Evolutionary conservation across 306 rosid genomes (phyloP).

Genomic region (Gastrolobium bilobum): DNA sequence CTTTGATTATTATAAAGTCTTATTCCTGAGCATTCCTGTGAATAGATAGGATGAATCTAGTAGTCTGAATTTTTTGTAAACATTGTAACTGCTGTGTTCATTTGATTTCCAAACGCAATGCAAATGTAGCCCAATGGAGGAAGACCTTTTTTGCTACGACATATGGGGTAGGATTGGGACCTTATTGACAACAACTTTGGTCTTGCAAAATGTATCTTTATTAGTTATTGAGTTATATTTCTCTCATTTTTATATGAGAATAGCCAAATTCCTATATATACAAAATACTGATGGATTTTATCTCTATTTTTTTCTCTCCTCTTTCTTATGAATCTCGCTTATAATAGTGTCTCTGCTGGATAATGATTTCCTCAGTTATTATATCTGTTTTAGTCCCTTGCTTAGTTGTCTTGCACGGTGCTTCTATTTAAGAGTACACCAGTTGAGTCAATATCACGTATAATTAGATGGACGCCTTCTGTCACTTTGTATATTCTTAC

Average conservation of each 20-base stretch:
- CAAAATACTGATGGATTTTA: too few relatives aligned
- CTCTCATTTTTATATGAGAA: too few relatives aligned
- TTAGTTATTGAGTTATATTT: not conserved
- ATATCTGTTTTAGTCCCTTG: not conserved
- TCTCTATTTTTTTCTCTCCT: too few relatives aligned
- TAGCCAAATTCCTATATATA: too few relatives aligned
- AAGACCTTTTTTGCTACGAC: too few relatives aligned
- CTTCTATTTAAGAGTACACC: not conserved
- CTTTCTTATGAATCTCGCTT: too few relatives aligned
- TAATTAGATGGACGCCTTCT: not conserved
- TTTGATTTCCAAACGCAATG: not conserved
- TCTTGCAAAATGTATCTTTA: not conserved
- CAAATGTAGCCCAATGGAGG: not conserved
- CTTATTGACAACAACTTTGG: not conserved
- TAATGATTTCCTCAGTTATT: not conserved
- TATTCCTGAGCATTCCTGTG: not conserved
- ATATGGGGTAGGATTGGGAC: not conserved
- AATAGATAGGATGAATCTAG: not conserved
- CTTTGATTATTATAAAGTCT: not conserved
- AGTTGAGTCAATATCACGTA: too few relatives aligned
- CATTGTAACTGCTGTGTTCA: not conserved
- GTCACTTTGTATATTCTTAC: not conserved
- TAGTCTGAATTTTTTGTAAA: not conserved
- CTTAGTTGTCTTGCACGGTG: not conserved
- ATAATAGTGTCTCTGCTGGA: too few relatives aligned